phyloP scores from a whole-genome alignment of 257 asterid species.

The Leptodermis oblonga region DNA sequence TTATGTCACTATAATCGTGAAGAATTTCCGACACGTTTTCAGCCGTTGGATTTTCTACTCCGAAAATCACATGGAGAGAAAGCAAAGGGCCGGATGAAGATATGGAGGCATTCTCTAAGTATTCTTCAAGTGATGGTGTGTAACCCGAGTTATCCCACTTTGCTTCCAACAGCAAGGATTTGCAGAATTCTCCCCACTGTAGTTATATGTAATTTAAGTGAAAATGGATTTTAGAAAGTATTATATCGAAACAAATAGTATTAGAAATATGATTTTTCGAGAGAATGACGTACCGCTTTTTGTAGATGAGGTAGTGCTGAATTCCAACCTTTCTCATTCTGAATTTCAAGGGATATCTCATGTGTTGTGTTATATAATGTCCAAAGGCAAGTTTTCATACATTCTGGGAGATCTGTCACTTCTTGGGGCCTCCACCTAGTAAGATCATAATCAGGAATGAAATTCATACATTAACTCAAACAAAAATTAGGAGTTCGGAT shows the following conservation, averaged over 20 bases:
- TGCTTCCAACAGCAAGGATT: constrained; percentile 52
- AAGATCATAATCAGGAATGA: neutral
- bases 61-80: constrained; percentile 36
- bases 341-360: constrained; percentile 38
- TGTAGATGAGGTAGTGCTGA: constrained; percentile 39
- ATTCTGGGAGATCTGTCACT: constrained; percentile 40
- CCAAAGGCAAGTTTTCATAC: constrained; percentile 42
- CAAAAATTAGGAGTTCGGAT: too few species aligned
- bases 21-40: constrained; percentile 19
- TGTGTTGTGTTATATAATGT: constrained; percentile 31
- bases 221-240: too few species aligned
- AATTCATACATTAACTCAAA: too few species aligned
- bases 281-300: constrained; percentile 36
- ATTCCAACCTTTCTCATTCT: constrained; percentile 37
- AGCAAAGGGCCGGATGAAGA: constrained; percentile 56
- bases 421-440: constrained; percentile 51
- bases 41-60: constrained; percentile 18
- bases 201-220: neutral
- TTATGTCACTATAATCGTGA: constrained; percentile 24
- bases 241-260: neutral
- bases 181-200: constrained; percentile 61
- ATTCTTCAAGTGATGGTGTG: constrained; percentile 46
- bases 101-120: constrained; percentile 46
- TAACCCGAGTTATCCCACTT: constrained; percentile 42
- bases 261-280: neutral